Percentiles rank a stretch among this genome's conserved stretches.
These are phyloP conservation scores for Pleurotus tuoliensis DNA, from an alignment of 768 basidiomycete genomes.

Conservation along the genomic window DNA sequence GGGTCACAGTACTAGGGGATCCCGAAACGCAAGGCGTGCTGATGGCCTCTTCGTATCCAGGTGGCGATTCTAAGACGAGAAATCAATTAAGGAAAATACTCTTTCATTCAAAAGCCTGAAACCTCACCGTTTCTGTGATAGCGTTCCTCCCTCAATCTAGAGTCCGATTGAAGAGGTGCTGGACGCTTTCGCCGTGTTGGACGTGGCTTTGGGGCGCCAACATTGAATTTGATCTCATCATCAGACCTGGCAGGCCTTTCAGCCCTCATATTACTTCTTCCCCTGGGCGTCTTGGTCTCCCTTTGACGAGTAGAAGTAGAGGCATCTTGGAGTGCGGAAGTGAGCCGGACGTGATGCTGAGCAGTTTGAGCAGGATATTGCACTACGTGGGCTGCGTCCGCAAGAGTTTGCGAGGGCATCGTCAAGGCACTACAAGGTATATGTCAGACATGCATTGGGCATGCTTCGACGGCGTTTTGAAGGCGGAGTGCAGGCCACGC, in stretches of 20 bases:
- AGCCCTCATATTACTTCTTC: conserved; percentile 25
- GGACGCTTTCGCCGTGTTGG: conserved; percentile 18
- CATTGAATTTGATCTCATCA: conserved; percentile 42
- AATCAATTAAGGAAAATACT: background rate
- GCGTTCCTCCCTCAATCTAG: background rate
- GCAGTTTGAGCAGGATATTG: conserved; percentile 59
- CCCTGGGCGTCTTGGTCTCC: conserved; percentile 41
- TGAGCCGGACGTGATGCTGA: conserved; percentile 49
- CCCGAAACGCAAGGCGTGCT: conserved; percentile 38
- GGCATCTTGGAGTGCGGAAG: conserved; percentile 49
- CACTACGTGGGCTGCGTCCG: conserved; percentile 47
- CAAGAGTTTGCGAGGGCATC: conserved; percentile 27
- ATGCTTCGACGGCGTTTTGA: conserved; percentile 9
- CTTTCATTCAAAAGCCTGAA: background rate
- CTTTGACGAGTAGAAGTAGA: conserved; percentile 36
- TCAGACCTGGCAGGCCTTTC: conserved; percentile 42
- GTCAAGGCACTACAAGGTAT: conserved; percentile 5
- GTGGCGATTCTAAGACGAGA: conserved; percentile 44
- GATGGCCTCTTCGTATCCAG: conserved; percentile 70
- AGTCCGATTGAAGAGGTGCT: conserved; percentile 8
- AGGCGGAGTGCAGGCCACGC: conserved; percentile 2
- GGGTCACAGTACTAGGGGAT: conserved; percentile 36
- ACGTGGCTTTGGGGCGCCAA: conserved; percentile 29
- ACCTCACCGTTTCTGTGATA: background rate
- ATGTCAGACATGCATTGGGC: conserved; percentile 8